A percentile compares a stretch with the other conserved stretches of the same genome.
Evolutionary conservation across 352 stramenopile genomes (phyloP).

Genomic region (Peronosclerospora sorghi): DNA sequence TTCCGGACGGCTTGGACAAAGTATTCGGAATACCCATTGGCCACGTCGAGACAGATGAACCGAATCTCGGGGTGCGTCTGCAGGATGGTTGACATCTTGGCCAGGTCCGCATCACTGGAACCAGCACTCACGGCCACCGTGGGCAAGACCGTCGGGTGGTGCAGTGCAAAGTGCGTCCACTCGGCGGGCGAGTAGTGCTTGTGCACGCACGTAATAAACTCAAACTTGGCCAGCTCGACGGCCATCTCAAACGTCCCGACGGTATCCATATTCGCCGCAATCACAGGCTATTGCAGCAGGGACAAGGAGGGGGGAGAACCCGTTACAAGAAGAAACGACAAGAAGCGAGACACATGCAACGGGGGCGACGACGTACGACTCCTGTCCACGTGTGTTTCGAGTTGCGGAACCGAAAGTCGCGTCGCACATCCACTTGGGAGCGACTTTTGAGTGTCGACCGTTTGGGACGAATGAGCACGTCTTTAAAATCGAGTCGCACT

Average conservation of each 20-base stretch:
- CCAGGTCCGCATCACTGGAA: slow-evolving; percentile 57
- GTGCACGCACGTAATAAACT: slow-evolving; percentile 86
- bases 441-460: slow-evolving; percentile 85
- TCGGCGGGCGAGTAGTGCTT: slow-evolving; percentile 83
- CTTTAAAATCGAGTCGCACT: slow-evolving; percentile 88
- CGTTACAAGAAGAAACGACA: neutral
- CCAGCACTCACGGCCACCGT: slow-evolving; percentile 75
- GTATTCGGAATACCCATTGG: slow-evolving; percentile 82
- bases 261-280: slow-evolving; percentile 89
- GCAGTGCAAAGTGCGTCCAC: slow-evolving; percentile 43
- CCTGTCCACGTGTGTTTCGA: slow-evolving; percentile 65
- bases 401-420: slow-evolving; percentile 66
- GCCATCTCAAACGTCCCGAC: slow-evolving; percentile 88
- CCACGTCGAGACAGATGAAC: slow-evolving; percentile 87
- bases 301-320: neutral
- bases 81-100: slow-evolving; percentile 55
- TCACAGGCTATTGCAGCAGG: slow-evolving; percentile 44
- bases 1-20: slow-evolving; percentile 77
- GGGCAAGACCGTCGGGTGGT: slow-evolving; percentile 41
- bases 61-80: slow-evolving; percentile 44
- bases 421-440: slow-evolving; percentile 66
- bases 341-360: neutral
- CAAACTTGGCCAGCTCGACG: slow-evolving; percentile 54
- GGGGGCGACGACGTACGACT: slow-evolving; percentile 28
- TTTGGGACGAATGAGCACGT: slow-evolving; percentile 91